phyloP scores from a whole-genome alignment of 331 rosid species.

The Pyracantha coccinea region DNA sequence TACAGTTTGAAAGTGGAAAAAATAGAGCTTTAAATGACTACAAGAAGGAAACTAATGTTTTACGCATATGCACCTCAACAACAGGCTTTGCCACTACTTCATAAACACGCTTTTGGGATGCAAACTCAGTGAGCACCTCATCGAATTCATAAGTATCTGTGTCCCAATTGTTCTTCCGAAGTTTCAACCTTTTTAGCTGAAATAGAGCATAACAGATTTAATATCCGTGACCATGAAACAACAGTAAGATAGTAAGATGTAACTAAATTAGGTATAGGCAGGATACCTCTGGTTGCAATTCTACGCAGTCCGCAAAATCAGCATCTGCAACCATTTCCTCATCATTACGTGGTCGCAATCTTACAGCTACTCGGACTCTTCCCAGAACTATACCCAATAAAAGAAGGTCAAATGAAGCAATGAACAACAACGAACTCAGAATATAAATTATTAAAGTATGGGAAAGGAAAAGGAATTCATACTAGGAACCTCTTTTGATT shows the following conservation, averaged over 20 bases:
- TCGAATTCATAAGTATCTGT: constrained; percentile 92
- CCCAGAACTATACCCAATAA: constrained; percentile 64
- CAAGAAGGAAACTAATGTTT: constrained; percentile 6
- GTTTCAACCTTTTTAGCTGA: constrained; percentile 95
- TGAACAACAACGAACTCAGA: neutral
- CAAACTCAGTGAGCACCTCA: constrained; percentile 94
- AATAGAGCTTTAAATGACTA: neutral
- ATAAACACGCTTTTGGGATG: constrained; percentile 96
- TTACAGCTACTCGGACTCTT: constrained; percentile 97
- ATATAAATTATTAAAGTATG: neutral
- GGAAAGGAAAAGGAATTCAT: neutral
- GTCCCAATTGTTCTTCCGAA: constrained; percentile 97
- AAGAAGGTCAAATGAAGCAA: constrained; percentile 1
- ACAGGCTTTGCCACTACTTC: constrained; percentile 99
- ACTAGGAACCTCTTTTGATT: neutral
- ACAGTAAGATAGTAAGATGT: neutral
- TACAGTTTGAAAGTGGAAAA: neutral
- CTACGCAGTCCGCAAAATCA: constrained; percentile 97
- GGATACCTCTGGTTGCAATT: constrained; percentile 88
- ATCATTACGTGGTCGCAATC: constrained; percentile 74
- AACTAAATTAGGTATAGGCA: constrained; percentile 3
- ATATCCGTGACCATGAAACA: neutral
- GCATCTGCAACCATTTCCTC: constrained; percentile 79
- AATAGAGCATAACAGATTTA: constrained; percentile 15
- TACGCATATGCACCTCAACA: constrained; percentile 68